Base-by-base conservation (phyloP, 371 early-diverging fungal species). In the Syncephalis plumigaleata region DNA sequence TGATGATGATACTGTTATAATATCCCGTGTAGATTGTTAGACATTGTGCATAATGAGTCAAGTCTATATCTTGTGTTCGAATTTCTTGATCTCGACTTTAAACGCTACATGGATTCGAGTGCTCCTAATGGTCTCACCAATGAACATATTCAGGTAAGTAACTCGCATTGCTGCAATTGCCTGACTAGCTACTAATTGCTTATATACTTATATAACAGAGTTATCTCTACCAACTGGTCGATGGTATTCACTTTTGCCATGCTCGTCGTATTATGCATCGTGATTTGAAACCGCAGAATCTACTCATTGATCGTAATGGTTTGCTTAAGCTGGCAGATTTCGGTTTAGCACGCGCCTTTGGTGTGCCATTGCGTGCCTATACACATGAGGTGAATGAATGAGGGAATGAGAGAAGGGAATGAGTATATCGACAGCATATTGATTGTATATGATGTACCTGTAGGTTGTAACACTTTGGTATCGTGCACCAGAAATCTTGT, bases 41-140 rank as follows among this genome's bases (percentile, higher is more conserved):
- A 98, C 56, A 86, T 97, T 44, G 80, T 94, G 40, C 85, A 95
- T 63, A 77, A 75, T 42, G 86, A 88, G 38, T 68, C 75, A 21
- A 87, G 85, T 55, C 77, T 98, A 18, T 98, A 90, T 64, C 66
- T 99, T 20, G 96, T 97, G 2, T 95, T 96, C 63, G 98, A 98
- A 59, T 99, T 79, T 59, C 63, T 89, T 44, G 95, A 98, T 50
- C 67, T 89, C 44, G 99, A 99, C 64, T 68, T 99, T 46, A 91
- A 85, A 60, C 79, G 73, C 64, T 94, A 91, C 64, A 91, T 92
- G 91, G 89, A 89, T 56, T 43, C 27, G 17, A 27, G 17, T 27
- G 46, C 25, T 25, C 26, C 46, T 17, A 42, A 43, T 22, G 49
- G 49, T 13, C 18, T 43, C 13, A 43, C 43, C 17, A 15, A 9